A percentile compares a stretch with the other conserved stretches of the same genome.
These are phyloP conservation scores for Fusarium brevicatenulatum DNA, from an alignment of 2,329 filamentous ascomycete species.

Conservation along the genomic window DNA sequence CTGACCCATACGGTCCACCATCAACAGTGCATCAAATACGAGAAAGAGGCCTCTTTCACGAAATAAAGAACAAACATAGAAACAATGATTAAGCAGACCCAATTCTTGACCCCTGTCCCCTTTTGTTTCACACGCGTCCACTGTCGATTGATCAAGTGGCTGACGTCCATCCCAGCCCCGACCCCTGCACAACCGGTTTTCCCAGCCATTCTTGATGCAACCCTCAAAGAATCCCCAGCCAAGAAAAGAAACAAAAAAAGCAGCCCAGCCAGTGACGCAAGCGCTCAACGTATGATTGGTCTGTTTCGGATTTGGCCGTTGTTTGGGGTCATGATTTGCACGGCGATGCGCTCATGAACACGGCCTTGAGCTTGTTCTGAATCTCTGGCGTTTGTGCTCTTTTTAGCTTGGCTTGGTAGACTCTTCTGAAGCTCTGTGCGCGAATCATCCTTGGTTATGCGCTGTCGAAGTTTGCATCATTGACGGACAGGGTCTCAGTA, in stretches of 20 bases:
- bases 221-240: background rate
- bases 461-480: constrained; percentile 29
- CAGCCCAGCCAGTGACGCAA: constrained; percentile 31
- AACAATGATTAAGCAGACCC: constrained; percentile 18
- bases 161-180: constrained; percentile 8
- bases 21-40: constrained; percentile 10
- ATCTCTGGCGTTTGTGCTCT: constrained; percentile 16
- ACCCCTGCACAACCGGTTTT: constrained; percentile 35
- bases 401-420: background rate
- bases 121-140: constrained; percentile 30
- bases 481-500: constrained; percentile 6
- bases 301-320: constrained; percentile 11
- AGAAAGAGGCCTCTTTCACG: constrained; percentile 30
- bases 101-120: background rate
- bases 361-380: constrained; percentile 17
- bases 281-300: constrained; percentile 22
- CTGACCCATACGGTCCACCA: constrained; percentile 7
- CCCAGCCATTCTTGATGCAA: constrained; percentile 11
- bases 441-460: constrained; percentile 25
- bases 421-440: background rate
- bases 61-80: constrained; percentile 23
- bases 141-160: constrained; percentile 24
- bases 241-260: constrained; percentile 22
- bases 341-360: constrained; percentile 36
- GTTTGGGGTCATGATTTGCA: constrained; percentile 39